Evolutionary conservation across 2,329 filamentous ascomycete species (phyloP).

Genomic region (Rhytidhysteron rufulum): DNA sequence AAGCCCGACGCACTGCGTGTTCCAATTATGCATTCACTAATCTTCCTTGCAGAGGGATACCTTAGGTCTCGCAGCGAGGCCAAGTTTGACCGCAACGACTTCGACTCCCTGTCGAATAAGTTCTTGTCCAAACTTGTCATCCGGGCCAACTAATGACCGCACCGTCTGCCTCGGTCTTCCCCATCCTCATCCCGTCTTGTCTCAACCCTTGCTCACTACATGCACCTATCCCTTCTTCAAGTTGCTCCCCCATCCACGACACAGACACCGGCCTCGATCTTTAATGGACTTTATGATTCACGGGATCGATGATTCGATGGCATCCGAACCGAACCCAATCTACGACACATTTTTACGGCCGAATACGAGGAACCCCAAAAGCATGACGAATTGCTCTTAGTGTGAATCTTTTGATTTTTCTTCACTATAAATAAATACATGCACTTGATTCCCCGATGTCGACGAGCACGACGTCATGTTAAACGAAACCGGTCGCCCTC

Average conservation of each 20-base stretch:
- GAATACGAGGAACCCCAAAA: conserved; percentile 14
- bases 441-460: conserved; percentile 36
- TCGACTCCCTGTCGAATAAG: conserved; percentile 94
- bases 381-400: too few relatives aligned
- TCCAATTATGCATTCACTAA: conserved; percentile 38
- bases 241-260: not conserved
- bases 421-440: conserved; percentile 16
- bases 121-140: conserved; percentile 96
- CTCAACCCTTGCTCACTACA: conserved; percentile 14
- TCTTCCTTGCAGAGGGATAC: conserved; percentile 67
- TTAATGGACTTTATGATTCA: conserved; percentile 27
- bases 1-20: conserved; percentile 40
- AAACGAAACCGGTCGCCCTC: conserved; percentile 19
- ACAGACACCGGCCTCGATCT: conserved; percentile 7
- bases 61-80: conserved; percentile 73
- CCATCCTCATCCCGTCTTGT: conserved; percentile 6
- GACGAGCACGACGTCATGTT: conserved; percentile 33
- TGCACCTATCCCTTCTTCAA: conserved; percentile 11
- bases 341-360: conserved; percentile 34
- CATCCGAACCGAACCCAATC: conserved; percentile 17
- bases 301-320: conserved; percentile 28
- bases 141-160: conserved; percentile 70
- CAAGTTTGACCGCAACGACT: conserved; percentile 87
- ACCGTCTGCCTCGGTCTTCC: conserved; percentile 4
- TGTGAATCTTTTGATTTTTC: conserved; percentile 19